Evolutionary conservation across 139 green algal species (phyloP), one percentile per base, ranked within the genome.

Genomic region (Raphidocelis subcapitata): DNA sequence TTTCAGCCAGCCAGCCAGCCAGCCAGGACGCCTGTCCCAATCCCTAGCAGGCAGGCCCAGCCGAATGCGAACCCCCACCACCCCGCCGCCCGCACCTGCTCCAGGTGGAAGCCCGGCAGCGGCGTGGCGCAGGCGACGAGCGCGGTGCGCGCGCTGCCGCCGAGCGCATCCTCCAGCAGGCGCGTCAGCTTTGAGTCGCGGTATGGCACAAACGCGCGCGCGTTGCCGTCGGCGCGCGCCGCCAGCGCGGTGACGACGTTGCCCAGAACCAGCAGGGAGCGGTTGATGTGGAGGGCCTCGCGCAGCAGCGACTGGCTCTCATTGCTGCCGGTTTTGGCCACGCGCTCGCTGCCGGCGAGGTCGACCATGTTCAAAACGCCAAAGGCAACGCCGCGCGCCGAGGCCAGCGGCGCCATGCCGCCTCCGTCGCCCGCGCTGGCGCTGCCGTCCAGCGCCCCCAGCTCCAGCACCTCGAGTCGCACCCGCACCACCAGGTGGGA

Each of bases 71-170:
- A n/a, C n/a, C n/a, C n/a, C n/a, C n/a, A n/a, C n/a, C n/a, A n/a
- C n/a, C n/a, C n/a, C n/a, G n/a, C n/a, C n/a, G n/a, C n/a, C n/a
- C n/a, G n/a, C n/a, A n/a, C n/a, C n/a, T 69, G 70, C 41, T 76
- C 70, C 29, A 76, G 3, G 24, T 76, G 60, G 57, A 60, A 76
- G 0, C 61, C 70, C 8, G 70, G 70, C 31, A 76, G 70, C 18
- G 94, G 93, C 4, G 91, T 95, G 63, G 97, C 85, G 73, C 85
- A 93, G 75, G 90, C 95, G 67, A 98, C 92, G 79, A 98, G 97
- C 65, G 90, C 91, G 35, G 94, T 98, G 68, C 90, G 90, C 28
- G 93, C 86, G 79, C 98, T 98, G 72, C 94, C 94, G 21, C 93
- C 88, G 56, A 98, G 82, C 0, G 88, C 90, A 1, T 92, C 84